A percentile compares a stretch with the other conserved stretches of the same genome.
Evolutionary conservation across 2,329 filamentous ascomycete genomes (phyloP).

Genomic region (Aspergillus alliaceus): DNA sequence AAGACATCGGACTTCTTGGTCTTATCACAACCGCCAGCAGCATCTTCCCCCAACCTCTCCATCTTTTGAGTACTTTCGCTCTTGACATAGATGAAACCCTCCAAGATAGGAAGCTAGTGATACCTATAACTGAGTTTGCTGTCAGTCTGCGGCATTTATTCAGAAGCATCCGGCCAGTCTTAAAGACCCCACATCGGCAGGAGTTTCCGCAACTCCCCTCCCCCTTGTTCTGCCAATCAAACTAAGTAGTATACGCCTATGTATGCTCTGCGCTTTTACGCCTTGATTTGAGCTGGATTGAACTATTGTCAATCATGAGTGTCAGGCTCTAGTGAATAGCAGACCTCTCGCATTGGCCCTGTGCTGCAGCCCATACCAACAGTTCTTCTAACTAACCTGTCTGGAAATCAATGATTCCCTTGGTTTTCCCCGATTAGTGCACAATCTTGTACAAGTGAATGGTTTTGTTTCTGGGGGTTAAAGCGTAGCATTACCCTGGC

Average conservation of each 20-base stretch:
- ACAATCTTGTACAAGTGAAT: too few species aligned
- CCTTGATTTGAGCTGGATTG: background rate
- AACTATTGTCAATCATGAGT: constrained; percentile 3
- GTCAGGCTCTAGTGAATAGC: constrained; percentile 4
- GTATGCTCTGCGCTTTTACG: constrained; percentile 3
- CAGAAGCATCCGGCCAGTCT: background rate
- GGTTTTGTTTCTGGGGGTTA: background rate
- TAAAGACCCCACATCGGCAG: background rate
- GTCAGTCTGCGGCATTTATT: background rate
- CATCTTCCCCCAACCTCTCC: background rate
- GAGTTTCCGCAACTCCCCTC: constrained; percentile 2
- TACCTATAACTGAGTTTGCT: too few species aligned
- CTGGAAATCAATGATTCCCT: constrained; percentile 9
- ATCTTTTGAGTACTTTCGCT: background rate
- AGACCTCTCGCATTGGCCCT: constrained; percentile 4
- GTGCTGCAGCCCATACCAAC: constrained; percentile 2
- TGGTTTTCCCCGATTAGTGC: background rate
- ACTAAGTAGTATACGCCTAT: constrained; percentile 5
- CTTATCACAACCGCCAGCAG: too few species aligned
- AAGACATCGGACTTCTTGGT: background rate
- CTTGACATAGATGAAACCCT: background rate
- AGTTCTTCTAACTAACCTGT: background rate
- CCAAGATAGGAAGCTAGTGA: background rate
- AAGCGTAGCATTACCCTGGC: background rate
- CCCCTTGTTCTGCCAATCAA: constrained; percentile 4